phyloP scores from a whole-genome alignment of 2,329 filamentous ascomycete species.

The Pyrenophora teres region DNA sequence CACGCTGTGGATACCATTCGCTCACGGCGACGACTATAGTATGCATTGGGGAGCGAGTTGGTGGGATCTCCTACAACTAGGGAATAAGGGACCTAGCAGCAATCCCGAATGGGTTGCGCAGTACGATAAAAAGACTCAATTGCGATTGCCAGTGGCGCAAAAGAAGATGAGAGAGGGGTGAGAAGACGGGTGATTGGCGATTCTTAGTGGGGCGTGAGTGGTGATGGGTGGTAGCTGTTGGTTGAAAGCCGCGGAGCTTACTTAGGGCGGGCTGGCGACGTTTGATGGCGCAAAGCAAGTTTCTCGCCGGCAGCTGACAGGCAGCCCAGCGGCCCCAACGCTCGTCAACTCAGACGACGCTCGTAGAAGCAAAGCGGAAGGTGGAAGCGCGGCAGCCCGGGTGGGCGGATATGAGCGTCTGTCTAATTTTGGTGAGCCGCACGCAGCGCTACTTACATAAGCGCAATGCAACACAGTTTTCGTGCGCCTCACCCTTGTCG shows the following conservation, averaged over 20 bases:
- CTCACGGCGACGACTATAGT: too few relatives aligned
- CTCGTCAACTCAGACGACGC: background rate
- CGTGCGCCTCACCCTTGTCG: background rate
- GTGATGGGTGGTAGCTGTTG: background rate
- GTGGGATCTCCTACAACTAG: too few relatives aligned
- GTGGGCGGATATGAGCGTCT: background rate
- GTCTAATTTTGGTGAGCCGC: background rate
- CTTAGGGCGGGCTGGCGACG: background rate
- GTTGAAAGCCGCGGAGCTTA: background rate
- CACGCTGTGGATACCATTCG: too few relatives aligned
- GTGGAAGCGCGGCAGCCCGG: background rate
- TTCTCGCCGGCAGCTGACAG: background rate
- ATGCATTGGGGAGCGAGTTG: too few relatives aligned
- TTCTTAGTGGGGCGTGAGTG: background rate
- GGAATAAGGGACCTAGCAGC: too few relatives aligned
- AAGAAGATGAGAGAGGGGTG: background rate
- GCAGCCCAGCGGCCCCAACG: background rate
- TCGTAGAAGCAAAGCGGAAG: too few relatives aligned
- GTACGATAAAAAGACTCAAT: too few relatives aligned
- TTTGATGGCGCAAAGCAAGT: background rate
- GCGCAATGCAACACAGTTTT: background rate
- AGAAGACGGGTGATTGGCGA: background rate
- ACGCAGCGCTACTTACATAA: constrained; percentile 3
- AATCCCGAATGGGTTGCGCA: too few relatives aligned
- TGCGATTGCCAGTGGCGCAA: background rate